These are phyloP conservation scores for Colletotrichum tropicale DNA, from an alignment of 2,329 filamentous ascomycete genomes.

Conservation along the genomic window DNA sequence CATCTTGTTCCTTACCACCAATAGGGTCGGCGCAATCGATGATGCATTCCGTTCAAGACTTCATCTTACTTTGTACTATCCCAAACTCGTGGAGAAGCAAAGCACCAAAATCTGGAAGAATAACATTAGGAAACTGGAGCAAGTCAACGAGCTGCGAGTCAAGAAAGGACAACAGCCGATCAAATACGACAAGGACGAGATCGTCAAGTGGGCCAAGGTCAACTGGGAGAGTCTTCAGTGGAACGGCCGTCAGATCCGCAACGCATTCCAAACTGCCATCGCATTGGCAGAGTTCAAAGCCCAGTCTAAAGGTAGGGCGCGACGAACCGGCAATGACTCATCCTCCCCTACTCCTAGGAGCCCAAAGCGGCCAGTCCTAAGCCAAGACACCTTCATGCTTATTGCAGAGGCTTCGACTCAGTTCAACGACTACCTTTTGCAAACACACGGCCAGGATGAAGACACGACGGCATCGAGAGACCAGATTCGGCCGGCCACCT, in stretches of 20 bases:
- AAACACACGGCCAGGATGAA: background rate
- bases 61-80: conserved; percentile 39
- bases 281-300: conserved; percentile 47
- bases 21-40: conserved; percentile 51
- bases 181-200: background rate
- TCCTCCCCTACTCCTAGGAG: background rate
- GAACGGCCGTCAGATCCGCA: conserved; percentile 48
- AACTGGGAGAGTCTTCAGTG: conserved; percentile 27
- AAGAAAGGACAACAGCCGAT: background rate
- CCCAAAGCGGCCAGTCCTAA: background rate
- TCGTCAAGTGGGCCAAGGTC: background rate
- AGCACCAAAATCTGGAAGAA: conserved; percentile 20
- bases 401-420: background rate
- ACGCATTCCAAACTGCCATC: conserved; percentile 49
- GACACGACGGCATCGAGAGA: background rate
- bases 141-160: background rate
- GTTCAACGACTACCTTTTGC: background rate
- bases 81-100: conserved; percentile 19
- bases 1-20: conserved; percentile 56
- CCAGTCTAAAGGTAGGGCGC: background rate
- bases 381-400: background rate
- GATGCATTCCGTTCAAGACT: conserved; percentile 48
- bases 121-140: background rate
- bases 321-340: background rate
- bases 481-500: background rate